Evolutionary conservation across 257 asterid species (phyloP).

Genomic region (Knoxia roxburghii): DNA sequence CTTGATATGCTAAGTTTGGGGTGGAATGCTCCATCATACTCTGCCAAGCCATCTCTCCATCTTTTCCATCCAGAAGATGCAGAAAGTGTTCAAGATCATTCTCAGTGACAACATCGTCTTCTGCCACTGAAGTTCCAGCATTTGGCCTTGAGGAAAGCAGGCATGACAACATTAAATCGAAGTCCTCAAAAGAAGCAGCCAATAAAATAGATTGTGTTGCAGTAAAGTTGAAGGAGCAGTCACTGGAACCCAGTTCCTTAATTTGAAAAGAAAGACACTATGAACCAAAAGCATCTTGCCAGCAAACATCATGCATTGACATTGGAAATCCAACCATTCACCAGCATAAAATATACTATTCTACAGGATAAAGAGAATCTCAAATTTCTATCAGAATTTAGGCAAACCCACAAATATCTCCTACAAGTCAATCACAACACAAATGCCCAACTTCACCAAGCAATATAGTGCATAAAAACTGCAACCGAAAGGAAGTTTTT

Average conservation of each 20-base stretch:
- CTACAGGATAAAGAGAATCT: not conserved
- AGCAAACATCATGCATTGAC: not conserved
- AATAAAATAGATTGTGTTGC: not conserved
- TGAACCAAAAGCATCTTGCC: not conserved
- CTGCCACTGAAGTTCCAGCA: constrained; percentile 40
- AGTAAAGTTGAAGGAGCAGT: constrained; percentile 1
- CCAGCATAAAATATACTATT: not conserved
- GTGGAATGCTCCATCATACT: constrained; percentile 87
- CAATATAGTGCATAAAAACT: not conserved
- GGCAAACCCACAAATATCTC: not conserved
- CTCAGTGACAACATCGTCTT: constrained; percentile 41
- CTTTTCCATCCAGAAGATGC: constrained; percentile 58
- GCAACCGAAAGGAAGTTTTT: not conserved
- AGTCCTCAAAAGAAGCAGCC: not conserved
- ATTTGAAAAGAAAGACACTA: not conserved
- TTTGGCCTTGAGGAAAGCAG: constrained; percentile 38
- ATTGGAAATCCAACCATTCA: not conserved
- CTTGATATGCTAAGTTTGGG: constrained; percentile 75
- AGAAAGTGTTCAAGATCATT: constrained; percentile 68
- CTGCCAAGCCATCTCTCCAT: constrained; percentile 86
- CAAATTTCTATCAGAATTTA: not conserved
- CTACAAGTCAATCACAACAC: not conserved
- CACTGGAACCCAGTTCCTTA: not conserved
- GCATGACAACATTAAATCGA: constrained; percentile 1
- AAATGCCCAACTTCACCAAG: not conserved